These are phyloP conservation scores for Sphagnum fallax DNA, from an alignment of 228 moss, liverwort and hornwort genomes.

Conservation along the genomic window DNA sequence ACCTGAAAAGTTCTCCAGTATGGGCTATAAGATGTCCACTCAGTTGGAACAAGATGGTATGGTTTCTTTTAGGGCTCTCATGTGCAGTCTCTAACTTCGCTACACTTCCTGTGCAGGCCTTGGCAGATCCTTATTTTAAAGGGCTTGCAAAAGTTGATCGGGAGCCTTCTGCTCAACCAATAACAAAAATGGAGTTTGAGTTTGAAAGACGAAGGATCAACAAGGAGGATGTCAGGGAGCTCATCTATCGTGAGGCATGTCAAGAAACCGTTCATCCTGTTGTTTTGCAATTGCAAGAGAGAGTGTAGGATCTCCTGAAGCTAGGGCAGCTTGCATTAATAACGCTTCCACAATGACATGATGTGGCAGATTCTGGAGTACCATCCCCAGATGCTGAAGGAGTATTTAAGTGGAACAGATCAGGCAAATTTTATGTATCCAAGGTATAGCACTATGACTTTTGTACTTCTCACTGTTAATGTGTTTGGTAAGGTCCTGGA, in stretches of 20 bases:
- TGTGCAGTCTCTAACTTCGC: too few species aligned
- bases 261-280: neutral
- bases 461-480: too few species aligned
- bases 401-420: conserved; percentile 92
- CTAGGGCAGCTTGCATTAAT: too few species aligned
- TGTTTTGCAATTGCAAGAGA: neutral
- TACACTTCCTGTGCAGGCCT: conserved; percentile 36
- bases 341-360: too few species aligned
- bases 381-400: conserved; percentile 99
- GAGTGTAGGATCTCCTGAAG: neutral
- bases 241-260: conserved; percentile 97
- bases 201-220: conserved; percentile 96
- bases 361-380: conserved; percentile 88
- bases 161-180: conserved; percentile 95
- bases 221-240: conserved; percentile 99
- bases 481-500: too few species aligned
- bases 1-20: neutral
- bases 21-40: too few species aligned
- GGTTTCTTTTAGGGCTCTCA: too few species aligned
- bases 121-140: conserved; percentile 98
- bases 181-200: conserved; percentile 99
- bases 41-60: too few species aligned
- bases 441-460: conserved; percentile 36
- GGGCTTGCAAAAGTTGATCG: conserved; percentile 98
- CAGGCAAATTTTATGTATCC: conserved; percentile 98